Evolutionary conservation across 1,284 basidiomycete species (phyloP), one percentile per base, ranked within the genome.

Genomic region (Abortiporus biennis): DNA sequence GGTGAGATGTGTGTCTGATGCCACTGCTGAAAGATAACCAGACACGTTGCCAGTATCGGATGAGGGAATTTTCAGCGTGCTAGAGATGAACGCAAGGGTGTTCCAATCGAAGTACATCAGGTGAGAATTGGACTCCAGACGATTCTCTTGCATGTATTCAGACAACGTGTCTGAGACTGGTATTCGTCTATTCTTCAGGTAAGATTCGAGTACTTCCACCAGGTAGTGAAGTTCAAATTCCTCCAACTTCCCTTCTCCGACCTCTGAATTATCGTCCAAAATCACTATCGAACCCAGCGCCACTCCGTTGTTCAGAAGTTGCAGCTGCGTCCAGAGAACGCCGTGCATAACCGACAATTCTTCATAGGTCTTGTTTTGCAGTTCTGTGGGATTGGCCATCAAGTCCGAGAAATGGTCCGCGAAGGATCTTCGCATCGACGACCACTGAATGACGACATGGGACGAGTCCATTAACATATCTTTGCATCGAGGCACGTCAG

Each of bases 41-140:
- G 29, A 48, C 19, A 75, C 76, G 43, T 62, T 70, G n/a, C 82
- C 62, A 19, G 77, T 64, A 31, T 72, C 68, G 6, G 64, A 59
- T 1, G 70, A 62, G 20, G 76, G 71, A 4, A 72, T 63, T 58
- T 80, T 83, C 51, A 80, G 57, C 24, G 69, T 58, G 19, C 78
- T 76, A 6, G 73, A 59, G 12, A 85, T 64, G 53, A 76, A 87
- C 16, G 73, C 65, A 17, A 90, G 65, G 45, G 71, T 75, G 2
- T 78, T 69, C 72, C 79, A 82, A 45, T 81, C 75, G 62, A 80
- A 89, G 56, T 85, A 67, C 31, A 85, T 63, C 9, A 65, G 63
- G 34, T 71, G 64, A 15, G 68, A 64, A n/a, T 62, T 53, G 5
- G 65, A 54, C 15, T 56, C 44, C 12, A 68, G 46, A 23, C 56